Conservation (phyloP, 2,329 filamentous ascomycete genomes). For the Leptodontidium sp. region DNA sequence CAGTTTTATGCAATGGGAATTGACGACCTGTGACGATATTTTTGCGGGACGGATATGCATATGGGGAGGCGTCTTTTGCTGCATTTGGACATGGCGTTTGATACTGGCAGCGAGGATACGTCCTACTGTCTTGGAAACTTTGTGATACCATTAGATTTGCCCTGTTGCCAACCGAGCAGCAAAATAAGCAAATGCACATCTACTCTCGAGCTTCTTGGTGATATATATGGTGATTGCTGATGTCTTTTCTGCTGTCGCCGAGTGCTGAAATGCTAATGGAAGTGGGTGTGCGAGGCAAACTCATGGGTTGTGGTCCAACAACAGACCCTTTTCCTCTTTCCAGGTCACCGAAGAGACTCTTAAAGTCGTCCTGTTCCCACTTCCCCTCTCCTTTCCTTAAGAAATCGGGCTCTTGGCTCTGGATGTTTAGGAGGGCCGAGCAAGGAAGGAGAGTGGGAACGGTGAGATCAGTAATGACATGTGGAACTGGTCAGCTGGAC, state of each 20-base stretch:
- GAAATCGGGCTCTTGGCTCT: too few species aligned
- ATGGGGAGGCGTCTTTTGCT: slow-evolving; percentile 34
- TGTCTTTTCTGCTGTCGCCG: too few species aligned
- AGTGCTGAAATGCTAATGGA: neutral
- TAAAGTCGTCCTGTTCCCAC: too few species aligned
- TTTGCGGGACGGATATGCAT: slow-evolving; percentile 29
- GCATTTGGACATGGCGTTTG: slow-evolving; percentile 32
- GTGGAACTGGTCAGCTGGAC: too few species aligned
- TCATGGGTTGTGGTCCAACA: too few species aligned
- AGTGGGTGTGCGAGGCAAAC: too few species aligned
- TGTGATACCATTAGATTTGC: slow-evolving; percentile 32
- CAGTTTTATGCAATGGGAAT: neutral
- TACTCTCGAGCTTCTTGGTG: neutral
- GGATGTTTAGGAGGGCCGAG: too few species aligned
- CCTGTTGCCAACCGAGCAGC: slow-evolving; percentile 13
- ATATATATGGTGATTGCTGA: neutral
- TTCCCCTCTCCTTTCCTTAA: too few species aligned
- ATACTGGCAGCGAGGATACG: slow-evolving; percentile 19
- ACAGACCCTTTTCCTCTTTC: too few species aligned
- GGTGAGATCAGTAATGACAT: too few species aligned
- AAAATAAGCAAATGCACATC: slow-evolving; percentile 19
- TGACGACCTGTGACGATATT: slow-evolving; percentile 12
- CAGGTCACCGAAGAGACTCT: too few species aligned
- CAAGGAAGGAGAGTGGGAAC: too few species aligned
- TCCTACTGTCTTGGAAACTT: slow-evolving; percentile 12